Evolutionary conservation across 169 alveolate genomes (phyloP), one percentile per base, ranked within the genome.

Genomic region (Plasmodium berghei): DNA sequence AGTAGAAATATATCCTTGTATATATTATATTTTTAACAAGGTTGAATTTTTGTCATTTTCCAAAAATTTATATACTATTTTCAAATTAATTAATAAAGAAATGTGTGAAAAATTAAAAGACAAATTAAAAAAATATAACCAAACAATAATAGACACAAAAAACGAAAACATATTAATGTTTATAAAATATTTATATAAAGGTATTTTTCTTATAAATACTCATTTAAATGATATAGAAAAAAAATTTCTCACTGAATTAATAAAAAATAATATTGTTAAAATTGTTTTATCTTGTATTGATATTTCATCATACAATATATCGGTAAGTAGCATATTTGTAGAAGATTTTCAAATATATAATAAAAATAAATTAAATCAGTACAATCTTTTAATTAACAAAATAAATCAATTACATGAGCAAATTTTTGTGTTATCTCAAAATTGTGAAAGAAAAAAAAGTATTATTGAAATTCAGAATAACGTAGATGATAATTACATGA

Each of bases 1-100:
- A 18, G 20, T 9, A 67, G 55, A 71, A 67, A 49, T 83, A 46
- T 56, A 83, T 49, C 90, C 90, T 1, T 83, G 90, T 46, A 83
- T 83, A 24, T 83, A 83, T 61, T 83, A 83, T 56, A 83, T 61
- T 42, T 83, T 67, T 61, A 64, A 83, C 42, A 42, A 49, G 54
- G 83, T 67, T 45, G 34, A 22, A 9, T 67, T 67, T 9, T 28
- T 14, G 40, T 48, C 20, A n/a, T 67, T 83, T 83, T 54, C 85
- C 14, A 55, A 66, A 20, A 71, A 34, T 1, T 24, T 83, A 28
- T 83, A 83, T 72, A 56, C 58, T 67, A 22, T 14, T 49, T 48
- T 83, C 28, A 45, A 58, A 24, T 9, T 49, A 8, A 55, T 83
- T 16, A 63, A 61, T 83, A 72, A 83, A 67, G 64, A 26, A 24